A percentile compares a stretch with the other conserved stretches of the same genome.
phyloP scores from a whole-genome alignment of 768 basidiomycete genomes.

The Kwoniella europaea region DNA sequence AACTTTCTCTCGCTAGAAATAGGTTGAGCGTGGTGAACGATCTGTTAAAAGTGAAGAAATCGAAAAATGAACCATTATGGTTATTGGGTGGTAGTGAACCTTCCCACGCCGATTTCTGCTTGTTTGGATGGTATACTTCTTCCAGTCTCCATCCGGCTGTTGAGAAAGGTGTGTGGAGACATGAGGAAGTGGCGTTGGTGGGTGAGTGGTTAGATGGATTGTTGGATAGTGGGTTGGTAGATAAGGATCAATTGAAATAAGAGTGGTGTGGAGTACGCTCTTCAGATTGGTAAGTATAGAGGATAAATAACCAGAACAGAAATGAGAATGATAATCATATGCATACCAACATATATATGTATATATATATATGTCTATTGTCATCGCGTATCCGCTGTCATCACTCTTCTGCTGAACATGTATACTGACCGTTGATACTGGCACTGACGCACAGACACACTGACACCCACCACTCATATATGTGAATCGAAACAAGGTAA shows the following conservation, averaged over 20 bases:
- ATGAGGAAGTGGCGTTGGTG: conserved; percentile 17
- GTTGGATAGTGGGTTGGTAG: conserved; percentile 27
- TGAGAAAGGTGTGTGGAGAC: conserved; percentile 27
- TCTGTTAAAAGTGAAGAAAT: conserved; percentile 16
- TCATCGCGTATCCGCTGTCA: too few species aligned
- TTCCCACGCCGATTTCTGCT: conserved; percentile 23
- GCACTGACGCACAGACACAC: too few species aligned
- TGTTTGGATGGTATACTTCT: conserved; percentile 28
- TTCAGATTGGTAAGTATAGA: too few species aligned
- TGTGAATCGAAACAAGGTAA: neutral
- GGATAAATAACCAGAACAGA: too few species aligned
- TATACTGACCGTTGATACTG: too few species aligned
- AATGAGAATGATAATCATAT: too few species aligned
- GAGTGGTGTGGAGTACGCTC: neutral
- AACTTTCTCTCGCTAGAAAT: conserved; percentile 2
- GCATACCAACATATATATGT: too few species aligned
- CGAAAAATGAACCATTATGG: conserved; percentile 11
- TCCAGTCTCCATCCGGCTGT: conserved; percentile 7
- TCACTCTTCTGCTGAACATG: too few species aligned
- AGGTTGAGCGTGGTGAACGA: conserved; percentile 13
- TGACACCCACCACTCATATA: too few species aligned
- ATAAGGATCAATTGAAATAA: conserved; percentile 11
- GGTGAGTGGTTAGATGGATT: conserved; percentile 27
- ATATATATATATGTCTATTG: too few species aligned
- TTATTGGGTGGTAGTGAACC: conserved; percentile 17